Conservation (phyloP, 768 basidiomycete genomes). For the Phlegmacium glaucopus region DNA sequence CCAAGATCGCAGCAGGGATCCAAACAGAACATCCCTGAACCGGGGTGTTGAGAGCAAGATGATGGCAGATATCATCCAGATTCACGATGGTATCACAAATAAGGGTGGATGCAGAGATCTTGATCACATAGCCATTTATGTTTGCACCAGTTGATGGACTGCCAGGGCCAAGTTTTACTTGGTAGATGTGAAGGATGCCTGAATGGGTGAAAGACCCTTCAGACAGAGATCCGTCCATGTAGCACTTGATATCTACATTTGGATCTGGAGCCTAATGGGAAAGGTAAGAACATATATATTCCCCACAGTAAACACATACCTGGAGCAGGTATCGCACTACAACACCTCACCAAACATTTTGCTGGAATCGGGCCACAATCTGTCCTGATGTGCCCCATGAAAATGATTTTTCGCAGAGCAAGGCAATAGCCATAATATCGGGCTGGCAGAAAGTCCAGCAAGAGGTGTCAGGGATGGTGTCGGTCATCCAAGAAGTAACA, state of each 20-base stretch:
- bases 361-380: neutral
- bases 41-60: neutral
- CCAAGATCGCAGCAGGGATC: constrained; percentile 4
- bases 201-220: neutral
- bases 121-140: neutral
- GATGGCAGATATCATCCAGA: neutral
- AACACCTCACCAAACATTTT: constrained; percentile 8
- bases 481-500: neutral
- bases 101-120: neutral
- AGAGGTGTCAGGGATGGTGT: neutral
- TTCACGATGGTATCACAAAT: neutral
- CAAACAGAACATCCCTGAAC: neutral
- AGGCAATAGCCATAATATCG: neutral
- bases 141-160: neutral
- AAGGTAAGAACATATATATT: neutral
- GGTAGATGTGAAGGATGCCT: neutral
- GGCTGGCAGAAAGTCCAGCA: neutral
- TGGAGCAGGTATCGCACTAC: constrained; percentile 6
- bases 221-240: neutral
- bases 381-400: constrained; percentile 7
- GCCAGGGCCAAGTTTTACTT: constrained; percentile 2
- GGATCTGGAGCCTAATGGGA: neutral
- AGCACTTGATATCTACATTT: neutral
- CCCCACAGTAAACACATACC: constrained; percentile 4
- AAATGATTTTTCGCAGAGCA: constrained; percentile 11